These are phyloP conservation scores for Aleurites moluccanus DNA, from an alignment of 441 rosid genomes.

Conservation along the genomic window DNA sequence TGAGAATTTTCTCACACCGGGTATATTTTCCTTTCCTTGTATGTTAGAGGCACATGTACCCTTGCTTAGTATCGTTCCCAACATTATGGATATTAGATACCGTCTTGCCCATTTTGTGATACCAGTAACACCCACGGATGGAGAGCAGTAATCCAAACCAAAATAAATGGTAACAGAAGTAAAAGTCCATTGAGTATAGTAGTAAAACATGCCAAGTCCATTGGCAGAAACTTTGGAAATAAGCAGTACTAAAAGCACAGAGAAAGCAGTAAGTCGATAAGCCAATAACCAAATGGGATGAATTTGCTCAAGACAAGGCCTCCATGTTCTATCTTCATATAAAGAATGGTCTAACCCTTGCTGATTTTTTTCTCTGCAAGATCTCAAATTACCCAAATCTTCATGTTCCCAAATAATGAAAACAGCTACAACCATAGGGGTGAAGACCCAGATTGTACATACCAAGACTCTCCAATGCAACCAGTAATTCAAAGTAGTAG, in stretches of 20 bases:
- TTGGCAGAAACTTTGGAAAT: constrained; percentile 43
- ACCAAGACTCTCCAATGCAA: constrained; percentile 61
- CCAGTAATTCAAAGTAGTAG: constrained; percentile 54
- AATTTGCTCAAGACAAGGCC: constrained; percentile 68
- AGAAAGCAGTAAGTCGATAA: constrained; percentile 64
- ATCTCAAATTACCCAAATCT: constrained; percentile 32
- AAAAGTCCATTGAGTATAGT: constrained; percentile 92
- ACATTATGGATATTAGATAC: constrained; percentile 46
- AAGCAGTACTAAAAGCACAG: constrained; percentile 52
- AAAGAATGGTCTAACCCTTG: constrained; percentile 17
- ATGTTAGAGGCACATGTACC: constrained; percentile 29
- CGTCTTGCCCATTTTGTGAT: constrained; percentile 42
- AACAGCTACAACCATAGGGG: constrained; percentile 32
- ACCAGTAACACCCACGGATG: constrained; percentile 62
- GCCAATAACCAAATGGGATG: constrained; percentile 92
- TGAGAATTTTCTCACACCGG: constrained; percentile 33
- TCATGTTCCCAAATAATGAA: constrained; percentile 59
- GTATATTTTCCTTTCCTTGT: constrained; percentile 23
- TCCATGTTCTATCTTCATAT: constrained; percentile 71
- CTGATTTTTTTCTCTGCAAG: constrained; percentile 31
- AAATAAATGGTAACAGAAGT: constrained; percentile 70
- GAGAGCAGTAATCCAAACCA: constrained; percentile 80
- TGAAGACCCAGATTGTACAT: constrained; percentile 50
- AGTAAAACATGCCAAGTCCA: constrained; percentile 71
- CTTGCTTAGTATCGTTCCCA: constrained; percentile 64